Evolutionary conservation across 176 grass and related monocot genomes (phyloP).

Genomic region (Triticum timopheevii): DNA sequence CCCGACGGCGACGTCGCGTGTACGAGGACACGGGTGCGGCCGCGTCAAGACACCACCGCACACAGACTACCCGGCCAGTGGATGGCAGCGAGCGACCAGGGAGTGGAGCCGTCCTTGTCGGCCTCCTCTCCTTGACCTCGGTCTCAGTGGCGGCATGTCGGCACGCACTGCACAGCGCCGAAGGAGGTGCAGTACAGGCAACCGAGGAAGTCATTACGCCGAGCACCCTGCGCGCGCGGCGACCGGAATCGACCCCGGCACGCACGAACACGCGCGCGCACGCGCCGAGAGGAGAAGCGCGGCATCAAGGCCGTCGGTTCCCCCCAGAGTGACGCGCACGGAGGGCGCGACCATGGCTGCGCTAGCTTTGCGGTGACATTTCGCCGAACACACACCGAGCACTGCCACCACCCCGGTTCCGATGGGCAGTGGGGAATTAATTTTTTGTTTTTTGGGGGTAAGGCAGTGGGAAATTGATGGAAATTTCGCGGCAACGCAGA

Average conservation of each 20-base stretch:
- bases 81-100: not conserved
- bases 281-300: not conserved
- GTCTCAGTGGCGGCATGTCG: conserved; percentile 4
- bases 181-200: not conserved
- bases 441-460: no score
- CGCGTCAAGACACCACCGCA: not conserved
- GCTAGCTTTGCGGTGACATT: not conserved
- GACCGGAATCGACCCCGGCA: not conserved
- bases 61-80: not conserved
- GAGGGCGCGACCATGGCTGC: not conserved
- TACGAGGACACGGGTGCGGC: not conserved
- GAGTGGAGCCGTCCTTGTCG: not conserved
- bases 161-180: not conserved
- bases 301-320: no score
- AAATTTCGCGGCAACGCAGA: not conserved
- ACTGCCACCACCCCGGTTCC: not conserved
- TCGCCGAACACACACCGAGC: not conserved
- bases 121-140: not conserved
- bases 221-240: not conserved
- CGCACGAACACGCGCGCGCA: not conserved
- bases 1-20: not conserved
- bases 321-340: not conserved
- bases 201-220: not conserved
- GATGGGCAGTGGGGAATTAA: not conserved
- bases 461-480: not conserved